A percentile compares a stretch with the other conserved stretches of the same genome.
phyloP scores from a whole-genome alignment of 23 red algal genomes.

The Agarophyton chilense region DNA sequence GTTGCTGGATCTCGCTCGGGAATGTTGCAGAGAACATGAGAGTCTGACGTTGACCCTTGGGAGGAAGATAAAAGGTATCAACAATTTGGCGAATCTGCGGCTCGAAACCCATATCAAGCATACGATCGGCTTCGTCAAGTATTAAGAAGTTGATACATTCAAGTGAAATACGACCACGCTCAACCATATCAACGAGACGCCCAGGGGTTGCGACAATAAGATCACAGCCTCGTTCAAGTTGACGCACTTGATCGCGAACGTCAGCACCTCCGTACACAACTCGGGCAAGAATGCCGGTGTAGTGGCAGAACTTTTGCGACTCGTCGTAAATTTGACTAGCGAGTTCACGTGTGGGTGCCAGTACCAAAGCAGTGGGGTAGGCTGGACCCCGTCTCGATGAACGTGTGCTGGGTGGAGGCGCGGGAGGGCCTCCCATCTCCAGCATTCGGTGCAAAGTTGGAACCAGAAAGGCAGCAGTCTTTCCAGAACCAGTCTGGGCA shows the following conservation, averaged over 20 bases:
- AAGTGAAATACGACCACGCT: conserved; percentile 88
- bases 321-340: conserved; percentile 96
- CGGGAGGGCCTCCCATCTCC: conserved; percentile 69
- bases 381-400: conserved; percentile 45
- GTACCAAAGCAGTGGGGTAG: conserved; percentile 84
- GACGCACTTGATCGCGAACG: conserved; percentile 86
- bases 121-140: conserved; percentile 98
- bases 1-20: conserved; percentile 94
- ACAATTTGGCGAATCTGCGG: conserved; percentile 99
- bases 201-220: conserved; percentile 97
- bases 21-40: conserved; percentile 99
- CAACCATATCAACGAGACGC: conserved; percentile 94
- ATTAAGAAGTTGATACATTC: conserved; percentile 88
- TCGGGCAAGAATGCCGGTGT: conserved; percentile 76
- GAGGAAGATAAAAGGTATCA: conserved; percentile 79
- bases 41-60: conserved; percentile 86
- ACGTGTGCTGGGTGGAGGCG: conserved; percentile 32
- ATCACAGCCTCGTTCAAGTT: conserved; percentile 89
- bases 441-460: conserved; percentile 94
- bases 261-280: conserved; percentile 98
- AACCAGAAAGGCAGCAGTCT: conserved; percentile 98
- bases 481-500: conserved; percentile 98
- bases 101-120: conserved; percentile 99
- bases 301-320: conserved; percentile 91
- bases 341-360: conserved; percentile 96